Base-by-base conservation (phyloP, 176 grass and related monocot species). In the Carex cristatella region DNA sequence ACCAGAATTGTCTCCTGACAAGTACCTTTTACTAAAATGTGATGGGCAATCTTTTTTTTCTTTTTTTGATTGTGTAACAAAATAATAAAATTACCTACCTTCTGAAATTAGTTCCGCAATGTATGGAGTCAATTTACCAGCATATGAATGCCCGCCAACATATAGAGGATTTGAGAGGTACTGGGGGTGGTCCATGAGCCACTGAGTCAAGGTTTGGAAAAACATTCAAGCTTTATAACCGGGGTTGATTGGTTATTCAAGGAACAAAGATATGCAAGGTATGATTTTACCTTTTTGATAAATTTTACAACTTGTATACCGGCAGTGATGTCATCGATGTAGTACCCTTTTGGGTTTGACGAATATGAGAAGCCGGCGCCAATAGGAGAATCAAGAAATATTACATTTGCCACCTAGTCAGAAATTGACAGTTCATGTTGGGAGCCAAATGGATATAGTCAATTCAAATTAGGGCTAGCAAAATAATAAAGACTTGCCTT, bases 351-450 rank as follows among this genome's bases (percentile, higher is more conserved):
- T 0, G 81, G 28, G 38, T 85, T 30, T 23, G 10, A 5, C 1
- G 91, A 86, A 3, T 86, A 93, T 2, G 94, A 93, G 61, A 97
- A 97, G 14, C 91, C 91, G 16, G 94, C 59, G 0, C 94, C 91
- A 10, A 96, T 79, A 0, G 91, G 94, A 28, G 94, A 88, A 69
- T 96, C 91, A 16, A 91, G 7, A 54, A 96, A 96, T 19, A 95
- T 61, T 28, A 90, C 83, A 63, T 68, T 96, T 15, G 91, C 85
- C 4, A 65, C 63, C 63, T 65, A 65, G 10, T 31, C 10, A 32
- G 8, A 32, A 65, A 31, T 32, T 65, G 10, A 65, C 10, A 28
- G 28, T 65, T 65, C 3, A 61, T 89, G 11, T 89, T 0, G 37
- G 69, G 44, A 68, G 7, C 63, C 28, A 19, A 31, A 31, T 31